These are phyloP conservation scores for Xylaria scruposa DNA, from an alignment of 495 filamentous ascomycete genomes.

Conservation along the genomic window DNA sequence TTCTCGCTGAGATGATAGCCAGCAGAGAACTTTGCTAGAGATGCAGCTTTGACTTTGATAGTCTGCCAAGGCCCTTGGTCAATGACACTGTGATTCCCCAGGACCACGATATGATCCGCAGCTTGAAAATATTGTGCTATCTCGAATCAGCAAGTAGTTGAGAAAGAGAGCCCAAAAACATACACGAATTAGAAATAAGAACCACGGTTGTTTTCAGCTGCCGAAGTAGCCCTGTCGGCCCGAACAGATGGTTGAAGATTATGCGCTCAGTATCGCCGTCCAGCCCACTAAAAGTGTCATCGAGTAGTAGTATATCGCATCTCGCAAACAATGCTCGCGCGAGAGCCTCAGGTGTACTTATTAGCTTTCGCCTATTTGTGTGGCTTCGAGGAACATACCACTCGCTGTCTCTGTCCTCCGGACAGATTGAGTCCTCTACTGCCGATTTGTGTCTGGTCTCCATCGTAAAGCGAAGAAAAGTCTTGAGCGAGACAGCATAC, in stretches of 20 bases:
- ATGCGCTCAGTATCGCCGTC: constrained; percentile 43
- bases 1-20: constrained; percentile 19
- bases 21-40: constrained; percentile 34
- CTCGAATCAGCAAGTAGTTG: neutral
- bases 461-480: constrained; percentile 59
- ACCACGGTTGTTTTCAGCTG: constrained; percentile 40
- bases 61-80: constrained; percentile 55
- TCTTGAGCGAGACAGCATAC: constrained; percentile 65
- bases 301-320: constrained; percentile 39
- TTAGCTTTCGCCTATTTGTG: neutral
- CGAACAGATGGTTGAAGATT: constrained; percentile 43
- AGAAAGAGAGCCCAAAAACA: constrained; percentile 11
- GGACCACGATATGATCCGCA: constrained; percentile 59
- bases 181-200: constrained; percentile 43
- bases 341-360: constrained; percentile 35
- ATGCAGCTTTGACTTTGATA: constrained; percentile 29
- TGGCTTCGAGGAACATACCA: constrained; percentile 42
- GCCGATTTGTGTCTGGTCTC: constrained; percentile 66
- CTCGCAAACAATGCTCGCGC: constrained; percentile 50
- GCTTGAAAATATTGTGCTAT: constrained; percentile 38
- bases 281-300: constrained; percentile 45
- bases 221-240: constrained; percentile 37
- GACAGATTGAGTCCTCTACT: constrained; percentile 69
- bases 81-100: constrained; percentile 53
- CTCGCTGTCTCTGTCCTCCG: constrained; percentile 70